Evolutionary conservation across 2,329 filamentous ascomycete genomes (phyloP).

Genomic region (Fusarium temperatum): DNA sequence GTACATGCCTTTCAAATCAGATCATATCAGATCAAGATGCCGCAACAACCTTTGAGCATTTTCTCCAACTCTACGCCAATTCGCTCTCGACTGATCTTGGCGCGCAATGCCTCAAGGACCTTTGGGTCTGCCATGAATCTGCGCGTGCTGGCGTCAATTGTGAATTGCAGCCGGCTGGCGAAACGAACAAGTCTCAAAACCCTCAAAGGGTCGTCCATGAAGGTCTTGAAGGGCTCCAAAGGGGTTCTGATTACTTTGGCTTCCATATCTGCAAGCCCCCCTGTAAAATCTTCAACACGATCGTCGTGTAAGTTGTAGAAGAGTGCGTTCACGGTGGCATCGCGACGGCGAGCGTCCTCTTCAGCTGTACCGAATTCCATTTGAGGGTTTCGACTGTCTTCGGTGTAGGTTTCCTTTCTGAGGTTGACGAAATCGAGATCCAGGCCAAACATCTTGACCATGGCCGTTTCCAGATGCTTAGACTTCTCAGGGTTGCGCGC

Average conservation of each 20-base stretch:
- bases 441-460: conserved; percentile 82
- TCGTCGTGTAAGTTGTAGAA: conserved; percentile 92
- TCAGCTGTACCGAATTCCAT: conserved; percentile 93
- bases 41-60: conserved; percentile 75
- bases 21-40: background rate
- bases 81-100: conserved; percentile 92
- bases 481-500: conserved; percentile 94
- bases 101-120: conserved; percentile 80
- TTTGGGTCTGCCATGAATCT: conserved; percentile 78
- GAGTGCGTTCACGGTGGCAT: conserved; percentile 94
- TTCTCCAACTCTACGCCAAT: conserved; percentile 90
- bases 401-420: conserved; percentile 87
- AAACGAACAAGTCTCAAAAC: conserved; percentile 90
- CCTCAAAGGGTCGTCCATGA: conserved; percentile 90
- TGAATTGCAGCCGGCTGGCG: conserved; percentile 83
- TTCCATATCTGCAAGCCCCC: conserved; percentile 79
- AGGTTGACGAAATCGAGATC: conserved; percentile 96
- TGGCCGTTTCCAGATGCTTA: conserved; percentile 93
- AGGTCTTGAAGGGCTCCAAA: conserved; percentile 87
- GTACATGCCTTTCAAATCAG: background rate
- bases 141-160: conserved; percentile 75
- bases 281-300: conserved; percentile 85
- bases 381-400: conserved; percentile 88
- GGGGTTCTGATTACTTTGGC: conserved; percentile 82
- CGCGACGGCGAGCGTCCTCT: conserved; percentile 88